Conservation (phyloP, 176 grass and related monocot species). For the Paspalum notatum region DNA sequence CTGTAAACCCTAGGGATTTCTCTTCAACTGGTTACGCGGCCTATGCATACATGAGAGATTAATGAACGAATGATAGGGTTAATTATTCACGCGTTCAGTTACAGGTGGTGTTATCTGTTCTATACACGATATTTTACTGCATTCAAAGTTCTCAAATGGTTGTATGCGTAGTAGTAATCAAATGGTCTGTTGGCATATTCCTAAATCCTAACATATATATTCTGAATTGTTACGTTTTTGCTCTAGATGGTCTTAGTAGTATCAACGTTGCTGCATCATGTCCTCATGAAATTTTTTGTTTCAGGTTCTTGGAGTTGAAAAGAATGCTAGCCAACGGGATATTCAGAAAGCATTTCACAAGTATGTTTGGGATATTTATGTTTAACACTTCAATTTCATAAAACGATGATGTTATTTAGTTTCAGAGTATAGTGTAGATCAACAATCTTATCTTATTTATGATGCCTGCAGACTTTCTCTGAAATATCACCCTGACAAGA, state of each 20-base stretch:
- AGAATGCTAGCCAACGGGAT: conserved; percentile 88
- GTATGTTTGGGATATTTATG: conserved; percentile 41
- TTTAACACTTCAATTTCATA: neutral
- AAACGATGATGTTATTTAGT: neutral
- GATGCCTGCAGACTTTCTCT: conserved; percentile 70
- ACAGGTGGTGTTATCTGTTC: neutral
- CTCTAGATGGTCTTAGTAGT: conserved; percentile 3
- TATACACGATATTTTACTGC: neutral
- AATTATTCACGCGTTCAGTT: neutral
- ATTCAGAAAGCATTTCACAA: conserved; percentile 99
- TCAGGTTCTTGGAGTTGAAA: conserved; percentile 95
- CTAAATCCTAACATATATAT: too few species aligned
- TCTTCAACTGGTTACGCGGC: conserved; percentile 2
- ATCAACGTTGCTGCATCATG: conserved; percentile 7
- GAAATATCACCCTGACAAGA: conserved; percentile 97
- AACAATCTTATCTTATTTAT: conserved; percentile 10
- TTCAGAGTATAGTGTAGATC: neutral
- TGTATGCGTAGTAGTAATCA: neutral
- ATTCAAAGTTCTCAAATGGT: neutral
- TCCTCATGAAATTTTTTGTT: conserved; percentile 19
- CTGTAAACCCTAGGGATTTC: neutral
- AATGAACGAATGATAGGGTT: neutral
- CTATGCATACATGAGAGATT: neutral
- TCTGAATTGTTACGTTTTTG: neutral
- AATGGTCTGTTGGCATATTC: too few species aligned